Percentiles rank a stretch among this genome's conserved stretches.
Conservation (phyloP, 164 flowering plant species). For the Buxus sempervirens region DNA sequence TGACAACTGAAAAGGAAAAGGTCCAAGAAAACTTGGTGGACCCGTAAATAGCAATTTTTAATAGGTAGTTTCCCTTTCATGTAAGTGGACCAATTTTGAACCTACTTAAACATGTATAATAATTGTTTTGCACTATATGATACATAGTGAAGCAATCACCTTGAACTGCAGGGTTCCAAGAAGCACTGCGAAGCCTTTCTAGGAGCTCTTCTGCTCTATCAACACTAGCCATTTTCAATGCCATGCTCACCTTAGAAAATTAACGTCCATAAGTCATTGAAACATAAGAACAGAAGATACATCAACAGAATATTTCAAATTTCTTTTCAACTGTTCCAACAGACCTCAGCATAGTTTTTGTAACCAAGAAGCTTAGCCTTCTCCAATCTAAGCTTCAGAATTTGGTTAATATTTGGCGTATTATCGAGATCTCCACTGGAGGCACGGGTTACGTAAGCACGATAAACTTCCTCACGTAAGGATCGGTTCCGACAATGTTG, state of each 20-base stretch:
- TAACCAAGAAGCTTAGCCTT: slow-evolving; percentile 92
- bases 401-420: slow-evolving; percentile 72
- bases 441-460: slow-evolving; percentile 80
- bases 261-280: slow-evolving; percentile 9
- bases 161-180: slow-evolving; percentile 91
- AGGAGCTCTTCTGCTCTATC: slow-evolving; percentile 81
- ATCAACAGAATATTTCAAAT: neutral
- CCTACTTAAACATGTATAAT: neutral
- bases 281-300: slow-evolving; percentile 3
- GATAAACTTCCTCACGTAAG: slow-evolving; percentile 86
- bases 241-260: slow-evolving; percentile 87
- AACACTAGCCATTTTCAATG: slow-evolving; percentile 94
- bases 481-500: slow-evolving; percentile 79
- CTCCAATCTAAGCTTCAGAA: slow-evolving; percentile 83
- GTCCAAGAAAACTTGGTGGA: too few species aligned
- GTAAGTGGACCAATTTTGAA: too few species aligned
- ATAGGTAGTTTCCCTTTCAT: too few species aligned
- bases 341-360: slow-evolving; percentile 92
- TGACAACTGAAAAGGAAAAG: too few species aligned
- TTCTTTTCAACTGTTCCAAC: neutral
- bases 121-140: neutral
- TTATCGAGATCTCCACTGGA: slow-evolving; percentile 90
- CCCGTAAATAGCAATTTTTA: too few species aligned
- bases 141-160: slow-evolving; percentile 32
- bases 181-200: slow-evolving; percentile 82